phyloP scores from a whole-genome alignment of 2,329 filamentous ascomycete genomes.

The Diaporthe australafricana region DNA sequence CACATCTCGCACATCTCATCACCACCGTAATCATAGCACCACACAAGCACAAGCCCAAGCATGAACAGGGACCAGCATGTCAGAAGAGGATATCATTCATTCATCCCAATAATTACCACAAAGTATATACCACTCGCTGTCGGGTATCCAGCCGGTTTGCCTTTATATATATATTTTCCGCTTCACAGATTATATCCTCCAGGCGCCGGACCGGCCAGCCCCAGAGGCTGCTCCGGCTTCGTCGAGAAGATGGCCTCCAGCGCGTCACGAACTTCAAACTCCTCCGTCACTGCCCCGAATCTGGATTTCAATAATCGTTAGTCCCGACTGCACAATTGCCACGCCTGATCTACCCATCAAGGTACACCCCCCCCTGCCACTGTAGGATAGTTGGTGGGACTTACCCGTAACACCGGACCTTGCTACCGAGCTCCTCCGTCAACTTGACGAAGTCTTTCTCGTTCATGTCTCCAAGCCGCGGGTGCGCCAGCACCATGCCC shows the following conservation, averaged over 20 bases:
- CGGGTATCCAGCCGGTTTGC: neutral
- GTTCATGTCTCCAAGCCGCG: conserved; percentile 74
- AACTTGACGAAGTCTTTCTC: conserved; percentile 77
- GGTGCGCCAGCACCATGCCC: conserved; percentile 81
- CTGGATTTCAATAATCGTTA: conserved; percentile 47
- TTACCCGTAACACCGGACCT: conserved; percentile 93
- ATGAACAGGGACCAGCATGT: neutral
- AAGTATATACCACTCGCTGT: neutral
- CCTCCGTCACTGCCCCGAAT: conserved; percentile 73
- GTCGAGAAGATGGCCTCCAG: conserved; percentile 76
- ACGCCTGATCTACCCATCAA: neutral
- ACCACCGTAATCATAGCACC: neutral
- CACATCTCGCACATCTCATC: neutral
- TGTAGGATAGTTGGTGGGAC: conserved; percentile 48
- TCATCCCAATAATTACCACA: neutral
- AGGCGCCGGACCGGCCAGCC: neutral
- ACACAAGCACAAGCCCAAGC: neutral
- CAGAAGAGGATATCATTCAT: neutral
- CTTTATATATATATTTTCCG: too few relatives aligned
- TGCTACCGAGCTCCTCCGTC: conserved; percentile 78
- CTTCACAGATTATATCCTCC: neutral
- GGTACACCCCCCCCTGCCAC: too few relatives aligned
- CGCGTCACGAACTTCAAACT: conserved; percentile 81
- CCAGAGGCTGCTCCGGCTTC: conserved; percentile 55
- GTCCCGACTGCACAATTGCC: neutral